Percentiles rank a stretch among this genome's conserved stretches.
Conservation (phyloP, 2,329 filamentous ascomycete genomes). For the Aureobasidium lini region DNA sequence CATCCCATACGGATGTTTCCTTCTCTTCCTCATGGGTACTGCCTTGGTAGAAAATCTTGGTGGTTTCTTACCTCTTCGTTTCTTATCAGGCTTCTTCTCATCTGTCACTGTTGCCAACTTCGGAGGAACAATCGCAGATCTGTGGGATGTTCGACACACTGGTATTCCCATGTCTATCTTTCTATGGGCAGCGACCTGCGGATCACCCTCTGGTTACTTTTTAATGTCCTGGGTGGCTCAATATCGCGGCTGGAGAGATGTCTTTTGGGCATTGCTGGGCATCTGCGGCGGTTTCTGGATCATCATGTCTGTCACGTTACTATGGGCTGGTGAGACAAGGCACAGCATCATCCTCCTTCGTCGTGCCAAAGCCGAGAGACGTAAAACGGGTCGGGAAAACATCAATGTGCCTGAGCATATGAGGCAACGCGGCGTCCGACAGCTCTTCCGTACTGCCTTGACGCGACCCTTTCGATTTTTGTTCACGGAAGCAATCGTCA, state of each 20-base stretch:
- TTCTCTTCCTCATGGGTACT: conserved; percentile 37
- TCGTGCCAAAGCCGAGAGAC: conserved; percentile 19
- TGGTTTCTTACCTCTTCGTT: conserved; percentile 36
- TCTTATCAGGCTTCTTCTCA: conserved; percentile 40
- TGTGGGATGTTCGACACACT: not conserved
- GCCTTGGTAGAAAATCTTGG: conserved; percentile 36
- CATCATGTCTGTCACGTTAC: conserved; percentile 33
- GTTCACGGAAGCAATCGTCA: conserved; percentile 40
- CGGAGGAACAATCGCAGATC: conserved; percentile 30
- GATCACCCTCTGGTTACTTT: conserved; percentile 40
- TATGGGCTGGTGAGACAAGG: conserved; percentile 31
- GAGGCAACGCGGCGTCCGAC: conserved; percentile 31
- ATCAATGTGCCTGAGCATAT: conserved; percentile 32
- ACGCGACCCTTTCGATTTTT: conserved; percentile 42
- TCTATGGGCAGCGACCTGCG: conserved; percentile 41
- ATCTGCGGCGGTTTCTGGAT: conserved; percentile 39
- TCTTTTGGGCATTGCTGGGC: conserved; percentile 41
- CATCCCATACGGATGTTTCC: conserved; percentile 39
- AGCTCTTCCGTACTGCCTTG: conserved; percentile 36
- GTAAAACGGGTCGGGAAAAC: conserved; percentile 19
- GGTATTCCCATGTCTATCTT: conserved; percentile 23
- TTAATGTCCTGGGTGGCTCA: conserved; percentile 41
- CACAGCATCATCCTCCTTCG: conserved; percentile 36
- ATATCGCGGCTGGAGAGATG: conserved; percentile 35
- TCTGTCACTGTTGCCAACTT: conserved; percentile 40